Evolutionary conservation across 2,329 filamentous ascomycete species (phyloP).

Genomic region (Sordariomycetes sp.): DNA sequence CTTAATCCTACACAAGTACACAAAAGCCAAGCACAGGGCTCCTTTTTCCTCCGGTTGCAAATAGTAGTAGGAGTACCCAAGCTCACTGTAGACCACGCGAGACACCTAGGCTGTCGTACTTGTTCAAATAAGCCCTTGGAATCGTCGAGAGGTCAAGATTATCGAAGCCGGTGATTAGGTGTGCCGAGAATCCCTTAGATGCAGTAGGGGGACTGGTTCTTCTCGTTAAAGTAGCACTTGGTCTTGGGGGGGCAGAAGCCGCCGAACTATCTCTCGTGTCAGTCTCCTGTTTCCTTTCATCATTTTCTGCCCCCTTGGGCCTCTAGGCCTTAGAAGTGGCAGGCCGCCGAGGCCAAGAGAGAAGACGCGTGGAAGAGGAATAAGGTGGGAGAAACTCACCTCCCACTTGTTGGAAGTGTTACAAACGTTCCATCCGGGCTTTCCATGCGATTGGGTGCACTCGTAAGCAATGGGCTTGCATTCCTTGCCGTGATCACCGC

Average conservation of each 20-base stretch:
- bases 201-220: conserved; percentile 23
- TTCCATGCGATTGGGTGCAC: conserved; percentile 12
- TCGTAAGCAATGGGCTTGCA: conserved; percentile 21
- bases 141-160: background rate
- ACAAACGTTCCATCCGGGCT: conserved; percentile 19
- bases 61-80: no score
- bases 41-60: no score
- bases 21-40: no score
- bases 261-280: conserved; percentile 12
- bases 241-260: conserved; percentile 21
- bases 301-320: no score
- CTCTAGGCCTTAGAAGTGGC: no score
- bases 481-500: no score
- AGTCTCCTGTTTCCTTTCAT: background rate
- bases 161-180: background rate
- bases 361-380: background rate
- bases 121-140: no score
- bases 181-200: conserved; percentile 8
- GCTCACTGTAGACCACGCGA: no score
- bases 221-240: conserved; percentile 19
- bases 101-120: no score
- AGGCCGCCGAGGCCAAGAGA: no score
- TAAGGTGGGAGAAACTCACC: conserved; percentile 14
- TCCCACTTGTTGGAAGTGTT: conserved; percentile 15
- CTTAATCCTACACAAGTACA: no score